These are phyloP conservation scores for Penicillium sp. DNA, from an alignment of 2,329 filamentous ascomycete genomes.

Conservation along the genomic window DNA sequence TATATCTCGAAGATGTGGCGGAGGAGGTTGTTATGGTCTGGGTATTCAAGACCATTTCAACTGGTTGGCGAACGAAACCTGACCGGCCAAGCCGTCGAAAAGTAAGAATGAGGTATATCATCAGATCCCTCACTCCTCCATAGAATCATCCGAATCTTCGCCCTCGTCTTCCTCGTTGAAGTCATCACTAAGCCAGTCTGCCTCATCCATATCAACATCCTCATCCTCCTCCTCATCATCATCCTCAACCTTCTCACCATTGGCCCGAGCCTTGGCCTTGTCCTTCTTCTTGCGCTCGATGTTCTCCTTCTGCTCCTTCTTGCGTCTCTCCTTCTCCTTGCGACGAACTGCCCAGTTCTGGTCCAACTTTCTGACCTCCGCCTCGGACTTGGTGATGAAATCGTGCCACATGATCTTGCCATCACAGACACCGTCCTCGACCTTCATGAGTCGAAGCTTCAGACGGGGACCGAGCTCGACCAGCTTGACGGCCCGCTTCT, in stretches of 20 bases:
- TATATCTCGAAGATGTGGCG: not conserved
- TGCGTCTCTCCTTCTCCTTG: slow-evolving; percentile 84
- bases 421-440: slow-evolving; percentile 88
- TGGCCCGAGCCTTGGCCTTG: slow-evolving; percentile 54
- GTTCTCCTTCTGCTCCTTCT: slow-evolving; percentile 84
- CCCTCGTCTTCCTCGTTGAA: slow-evolving; percentile 50
- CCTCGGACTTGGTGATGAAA: slow-evolving; percentile 81
- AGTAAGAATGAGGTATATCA: not conserved
- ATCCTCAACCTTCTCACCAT: slow-evolving; percentile 50
- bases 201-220: slow-evolving; percentile 59
- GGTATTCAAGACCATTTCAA: not conserved
- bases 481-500: slow-evolving; percentile 87
- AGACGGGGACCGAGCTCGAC: slow-evolving; percentile 91
- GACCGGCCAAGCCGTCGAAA: not conserved
- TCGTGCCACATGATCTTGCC: slow-evolving; percentile 98
- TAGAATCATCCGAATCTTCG: slow-evolving; percentile 50
- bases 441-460: slow-evolving; percentile 87
- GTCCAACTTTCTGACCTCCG: slow-evolving; percentile 78
- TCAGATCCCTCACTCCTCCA: slow-evolving; percentile 43
- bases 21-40: not conserved
- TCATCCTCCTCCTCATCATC: slow-evolving; percentile 51
- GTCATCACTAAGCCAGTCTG: slow-evolving; percentile 58
- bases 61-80: not conserved
- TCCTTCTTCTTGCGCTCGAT: slow-evolving; percentile 81
- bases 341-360: slow-evolving; percentile 81